Evolutionary conservation across 1,139 yeast species (phyloP).

Genomic region (Debaryomyces nepalensis): DNA sequence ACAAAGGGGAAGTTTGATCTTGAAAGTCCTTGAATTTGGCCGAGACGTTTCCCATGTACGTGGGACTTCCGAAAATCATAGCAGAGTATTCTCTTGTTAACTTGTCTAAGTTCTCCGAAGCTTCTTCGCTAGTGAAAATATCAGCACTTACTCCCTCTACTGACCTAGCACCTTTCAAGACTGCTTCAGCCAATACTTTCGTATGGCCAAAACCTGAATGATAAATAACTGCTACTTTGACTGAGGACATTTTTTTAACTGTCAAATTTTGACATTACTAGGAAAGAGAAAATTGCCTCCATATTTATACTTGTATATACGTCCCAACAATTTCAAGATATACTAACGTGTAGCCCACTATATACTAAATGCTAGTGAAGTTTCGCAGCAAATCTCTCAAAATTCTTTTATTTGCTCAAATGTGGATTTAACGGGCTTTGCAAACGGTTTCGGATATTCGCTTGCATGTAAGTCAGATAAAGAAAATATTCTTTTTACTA

Average conservation of each 20-base stretch:
- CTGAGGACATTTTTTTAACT: no score
- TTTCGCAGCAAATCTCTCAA: no score
- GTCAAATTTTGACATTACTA: neutral
- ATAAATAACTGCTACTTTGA: neutral
- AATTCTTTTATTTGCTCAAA: neutral
- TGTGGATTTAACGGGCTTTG: neutral
- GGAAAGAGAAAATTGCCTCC: neutral
- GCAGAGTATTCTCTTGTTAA: neutral
- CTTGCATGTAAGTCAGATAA: no score
- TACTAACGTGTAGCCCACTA: no score
- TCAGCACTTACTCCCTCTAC: constrained; percentile 2
- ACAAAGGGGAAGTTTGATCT: neutral
- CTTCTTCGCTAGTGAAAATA: neutral
- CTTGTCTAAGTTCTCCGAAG: neutral
- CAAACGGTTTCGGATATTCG: neutral
- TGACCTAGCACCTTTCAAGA: neutral
- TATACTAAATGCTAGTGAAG: no score
- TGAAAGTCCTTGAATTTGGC: neutral
- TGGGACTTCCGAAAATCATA: neutral
- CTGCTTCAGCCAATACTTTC: neutral
- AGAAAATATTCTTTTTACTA: no score
- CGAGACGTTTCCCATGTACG: neutral
- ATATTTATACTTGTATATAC: neutral
- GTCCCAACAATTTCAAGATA: constrained; percentile 1
- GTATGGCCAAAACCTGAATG: neutral